These are phyloP conservation scores for Endoconidiophora laricicola DNA, from an alignment of 2,329 filamentous ascomycete species.

Conservation along the genomic window DNA sequence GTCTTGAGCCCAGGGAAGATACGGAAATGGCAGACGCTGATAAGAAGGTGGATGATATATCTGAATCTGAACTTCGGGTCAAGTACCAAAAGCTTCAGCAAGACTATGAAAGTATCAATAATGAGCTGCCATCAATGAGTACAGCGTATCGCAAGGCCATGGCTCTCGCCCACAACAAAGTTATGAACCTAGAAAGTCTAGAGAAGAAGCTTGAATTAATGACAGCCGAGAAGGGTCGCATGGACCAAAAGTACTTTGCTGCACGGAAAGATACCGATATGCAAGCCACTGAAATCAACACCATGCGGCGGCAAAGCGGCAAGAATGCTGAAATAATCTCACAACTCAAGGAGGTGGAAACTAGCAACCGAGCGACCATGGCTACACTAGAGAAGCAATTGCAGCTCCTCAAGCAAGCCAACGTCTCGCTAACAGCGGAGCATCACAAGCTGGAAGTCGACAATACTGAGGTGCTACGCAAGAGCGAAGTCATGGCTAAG, in stretches of 20 bases:
- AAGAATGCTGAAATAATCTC: slow-evolving; percentile 90
- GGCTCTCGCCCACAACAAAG: slow-evolving; percentile 69
- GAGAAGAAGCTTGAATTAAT: slow-evolving; percentile 65
- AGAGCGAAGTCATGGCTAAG: slow-evolving; percentile 53
- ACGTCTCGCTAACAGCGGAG: slow-evolving; percentile 53
- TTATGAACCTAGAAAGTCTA: slow-evolving; percentile 55
- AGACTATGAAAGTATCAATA: slow-evolving; percentile 70
- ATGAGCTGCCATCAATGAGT: slow-evolving; percentile 78
- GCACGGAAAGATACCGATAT: slow-evolving; percentile 89
- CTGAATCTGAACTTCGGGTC: slow-evolving; percentile 52
- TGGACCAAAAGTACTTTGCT: slow-evolving; percentile 94
- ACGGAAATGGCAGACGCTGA: slow-evolving; percentile 24
- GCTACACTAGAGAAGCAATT: slow-evolving; percentile 84
- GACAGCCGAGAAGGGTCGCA: slow-evolving; percentile 81
- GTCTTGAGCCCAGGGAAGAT: slow-evolving; percentile 39
- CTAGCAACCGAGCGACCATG: slow-evolving; percentile 56
- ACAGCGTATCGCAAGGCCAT: slow-evolving; percentile 82
- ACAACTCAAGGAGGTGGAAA: slow-evolving; percentile 80
- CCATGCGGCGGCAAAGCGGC: slow-evolving; percentile 63
- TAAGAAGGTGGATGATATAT: slow-evolving; percentile 40
- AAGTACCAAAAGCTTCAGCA: slow-evolving; percentile 61
- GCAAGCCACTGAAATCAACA: slow-evolving; percentile 61
- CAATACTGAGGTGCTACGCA: slow-evolving; percentile 50
- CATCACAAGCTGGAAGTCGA: slow-evolving; percentile 60
- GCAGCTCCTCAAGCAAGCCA: slow-evolving; percentile 62